phyloP scores from a whole-genome alignment of 2,329 filamentous ascomycete species.

The Chalaropsis thielavioides region DNA sequence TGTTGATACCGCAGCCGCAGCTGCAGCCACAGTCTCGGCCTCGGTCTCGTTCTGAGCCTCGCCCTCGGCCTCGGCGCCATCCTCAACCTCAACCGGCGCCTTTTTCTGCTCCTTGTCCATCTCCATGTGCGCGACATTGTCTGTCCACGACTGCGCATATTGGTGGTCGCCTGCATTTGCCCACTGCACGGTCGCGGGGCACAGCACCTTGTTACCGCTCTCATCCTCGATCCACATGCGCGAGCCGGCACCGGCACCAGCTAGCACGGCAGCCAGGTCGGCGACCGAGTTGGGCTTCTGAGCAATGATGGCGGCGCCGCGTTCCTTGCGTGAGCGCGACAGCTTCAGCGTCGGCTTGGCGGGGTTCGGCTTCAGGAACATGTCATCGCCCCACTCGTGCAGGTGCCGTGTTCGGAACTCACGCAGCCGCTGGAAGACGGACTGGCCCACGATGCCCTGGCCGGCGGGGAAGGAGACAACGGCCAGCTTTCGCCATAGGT shows the following conservation, averaged over 20 bases:
- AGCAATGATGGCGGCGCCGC: constrained; percentile 40
- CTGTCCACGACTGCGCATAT: constrained; percentile 35
- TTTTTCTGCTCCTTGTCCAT: constrained; percentile 19
- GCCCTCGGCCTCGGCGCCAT: constrained; percentile 19
- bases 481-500: constrained; percentile 51
- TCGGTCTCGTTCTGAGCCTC: constrained; percentile 18
- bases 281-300: constrained; percentile 49
- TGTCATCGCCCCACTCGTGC: constrained; percentile 41
- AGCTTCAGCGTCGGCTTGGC: constrained; percentile 26
- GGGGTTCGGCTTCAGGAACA: constrained; percentile 29
- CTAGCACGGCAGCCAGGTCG: constrained; percentile 46
- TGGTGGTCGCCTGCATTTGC: constrained; percentile 33
- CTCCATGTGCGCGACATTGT: constrained; percentile 38
- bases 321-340: constrained; percentile 29
- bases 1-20: constrained; percentile 9
- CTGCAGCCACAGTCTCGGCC: constrained; percentile 19
- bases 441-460: constrained; percentile 39
- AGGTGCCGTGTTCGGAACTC: constrained; percentile 51
- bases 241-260: constrained; percentile 38
- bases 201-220: constrained; percentile 22
- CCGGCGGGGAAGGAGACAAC: constrained; percentile 42
- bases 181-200: constrained; percentile 38
- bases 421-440: constrained; percentile 47
- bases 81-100: constrained; percentile 15
- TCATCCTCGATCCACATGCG: constrained; percentile 26